Percentiles rank a stretch among this genome's conserved stretches.
These are phyloP conservation scores for Orbilia ellipsospora DNA, from an alignment of 2,329 filamentous ascomycete genomes.

Conservation along the genomic window DNA sequence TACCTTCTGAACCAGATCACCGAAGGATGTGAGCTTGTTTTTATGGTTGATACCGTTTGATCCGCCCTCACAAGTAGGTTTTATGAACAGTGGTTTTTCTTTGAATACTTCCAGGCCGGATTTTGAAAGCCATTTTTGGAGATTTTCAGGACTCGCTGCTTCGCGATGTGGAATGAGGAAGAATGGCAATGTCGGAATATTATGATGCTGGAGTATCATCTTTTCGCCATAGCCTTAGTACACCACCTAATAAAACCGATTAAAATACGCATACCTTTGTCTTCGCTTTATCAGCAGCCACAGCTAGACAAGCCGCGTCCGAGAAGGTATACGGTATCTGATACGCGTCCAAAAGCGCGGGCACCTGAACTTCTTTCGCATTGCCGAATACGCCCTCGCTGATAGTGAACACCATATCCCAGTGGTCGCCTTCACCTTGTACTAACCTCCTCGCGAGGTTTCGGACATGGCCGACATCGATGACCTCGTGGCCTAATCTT, in stretches of 20 bases:
- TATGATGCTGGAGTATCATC: too few relatives aligned
- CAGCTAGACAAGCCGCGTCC: too few relatives aligned
- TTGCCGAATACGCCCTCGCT: slow-evolving; percentile 57
- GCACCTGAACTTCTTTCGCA: slow-evolving; percentile 58
- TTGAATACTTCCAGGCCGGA: slow-evolving; percentile 19
- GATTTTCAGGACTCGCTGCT: too few relatives aligned
- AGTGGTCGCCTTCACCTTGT: slow-evolving; percentile 53
- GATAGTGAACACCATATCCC: slow-evolving; percentile 60
- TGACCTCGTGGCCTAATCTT: slow-evolving; percentile 9
- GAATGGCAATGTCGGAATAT: too few relatives aligned
- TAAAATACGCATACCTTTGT: too few relatives aligned
- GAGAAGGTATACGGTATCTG: slow-evolving; percentile 56
- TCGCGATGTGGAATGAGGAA: too few relatives aligned
- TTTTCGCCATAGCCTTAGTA: too few relatives aligned
- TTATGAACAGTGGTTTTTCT: slow-evolving; percentile 16
- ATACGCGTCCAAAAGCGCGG: slow-evolving; percentile 59
- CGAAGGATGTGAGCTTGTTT: slow-evolving; percentile 9
- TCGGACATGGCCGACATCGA: slow-evolving; percentile 12
- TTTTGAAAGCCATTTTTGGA: too few relatives aligned
- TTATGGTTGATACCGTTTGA: slow-evolving; percentile 19
- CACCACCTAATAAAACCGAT: too few relatives aligned
- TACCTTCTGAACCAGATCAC: slow-evolving; percentile 9
- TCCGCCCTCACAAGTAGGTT: slow-evolving; percentile 14
- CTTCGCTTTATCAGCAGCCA: too few relatives aligned
- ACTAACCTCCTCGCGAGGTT: slow-evolving; percentile 14